Evolutionary conservation across 2,329 filamentous ascomycete genomes (phyloP).

Genomic region (Spiromastix sp.): DNA sequence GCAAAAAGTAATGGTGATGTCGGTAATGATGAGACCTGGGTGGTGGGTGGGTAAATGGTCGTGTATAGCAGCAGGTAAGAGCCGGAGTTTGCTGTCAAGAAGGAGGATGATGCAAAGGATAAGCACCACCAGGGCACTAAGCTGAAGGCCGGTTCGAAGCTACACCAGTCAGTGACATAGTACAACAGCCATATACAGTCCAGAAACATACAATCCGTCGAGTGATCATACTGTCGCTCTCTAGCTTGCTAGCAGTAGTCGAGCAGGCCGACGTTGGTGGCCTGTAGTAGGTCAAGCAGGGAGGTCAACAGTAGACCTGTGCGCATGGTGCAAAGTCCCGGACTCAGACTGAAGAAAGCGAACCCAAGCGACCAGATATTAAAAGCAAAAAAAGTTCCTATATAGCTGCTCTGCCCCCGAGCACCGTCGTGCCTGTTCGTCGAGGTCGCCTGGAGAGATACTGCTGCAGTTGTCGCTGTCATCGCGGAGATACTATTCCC

Average conservation of each 20-base stretch:
- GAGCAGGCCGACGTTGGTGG: neutral
- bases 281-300: slow-evolving; percentile 11
- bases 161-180: slow-evolving; percentile 17
- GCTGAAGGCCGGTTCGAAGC: slow-evolving; percentile 62
- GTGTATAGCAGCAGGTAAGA: slow-evolving; percentile 77
- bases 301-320: slow-evolving; percentile 3
- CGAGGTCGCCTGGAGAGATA: too few relatives aligned
- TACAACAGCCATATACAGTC: slow-evolving; percentile 1
- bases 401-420: too few relatives aligned
- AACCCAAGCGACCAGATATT: neutral
- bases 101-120: slow-evolving; percentile 65
- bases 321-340: slow-evolving; percentile 8
- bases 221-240: slow-evolving; percentile 25
- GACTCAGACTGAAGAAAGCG: neutral
- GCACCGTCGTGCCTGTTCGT: too few relatives aligned
- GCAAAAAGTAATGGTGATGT: slow-evolving; percentile 69
- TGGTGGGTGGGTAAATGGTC: slow-evolving; percentile 79
- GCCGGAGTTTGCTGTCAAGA: slow-evolving; percentile 79
- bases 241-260: slow-evolving; percentile 3
- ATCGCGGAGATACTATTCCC: slow-evolving; percentile 1
- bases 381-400: neutral
- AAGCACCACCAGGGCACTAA: slow-evolving; percentile 54
- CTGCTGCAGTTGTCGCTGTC: too few relatives aligned
- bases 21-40: slow-evolving; percentile 73
- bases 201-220: slow-evolving; percentile 29